Percentiles rank a stretch among this genome's conserved stretches.
Conservation (phyloP, 768 basidiomycete genomes). For the Hygrophorus pudorinus region DNA sequence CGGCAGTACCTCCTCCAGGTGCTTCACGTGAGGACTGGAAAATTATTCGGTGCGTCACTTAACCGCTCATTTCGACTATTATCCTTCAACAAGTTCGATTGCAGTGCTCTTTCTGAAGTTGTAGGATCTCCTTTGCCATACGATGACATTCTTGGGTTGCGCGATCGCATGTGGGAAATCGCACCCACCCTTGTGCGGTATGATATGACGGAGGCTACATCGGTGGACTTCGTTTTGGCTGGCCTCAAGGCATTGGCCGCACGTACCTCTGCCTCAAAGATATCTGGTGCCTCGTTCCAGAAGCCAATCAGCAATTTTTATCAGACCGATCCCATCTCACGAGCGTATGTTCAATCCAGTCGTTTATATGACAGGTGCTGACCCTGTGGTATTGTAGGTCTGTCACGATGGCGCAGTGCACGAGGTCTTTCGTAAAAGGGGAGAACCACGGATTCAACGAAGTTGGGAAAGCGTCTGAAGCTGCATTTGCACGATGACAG, state of each 20-base stretch:
- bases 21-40: constrained; percentile 97
- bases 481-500: constrained; percentile 27
- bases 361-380: not conserved
- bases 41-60: constrained; percentile 63
- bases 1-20: constrained; percentile 92
- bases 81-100: not conserved
- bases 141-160: constrained; percentile 72
- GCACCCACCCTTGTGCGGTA: constrained; percentile 85
- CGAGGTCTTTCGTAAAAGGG: constrained; percentile 73
- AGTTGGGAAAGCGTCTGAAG: constrained; percentile 34
- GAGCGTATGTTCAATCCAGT: constrained; percentile 55
- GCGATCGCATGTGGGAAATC: constrained; percentile 96
- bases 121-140: constrained; percentile 78
- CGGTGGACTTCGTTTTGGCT: constrained; percentile 55
- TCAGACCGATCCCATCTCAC: constrained; percentile 89
- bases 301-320: constrained; percentile 92
- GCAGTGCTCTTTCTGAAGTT: constrained; percentile 82
- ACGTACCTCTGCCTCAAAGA: constrained; percentile 43
- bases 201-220: constrained; percentile 70
- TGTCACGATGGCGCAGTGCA: constrained; percentile 95
- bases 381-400: constrained; percentile 36
- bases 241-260: constrained; percentile 56
- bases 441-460: constrained; percentile 42
- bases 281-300: constrained; percentile 50
- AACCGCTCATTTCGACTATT: not conserved